Evolutionary conservation across 2,329 filamentous ascomycete species (phyloP).

Genomic region (Colletotrichum limetticola): DNA sequence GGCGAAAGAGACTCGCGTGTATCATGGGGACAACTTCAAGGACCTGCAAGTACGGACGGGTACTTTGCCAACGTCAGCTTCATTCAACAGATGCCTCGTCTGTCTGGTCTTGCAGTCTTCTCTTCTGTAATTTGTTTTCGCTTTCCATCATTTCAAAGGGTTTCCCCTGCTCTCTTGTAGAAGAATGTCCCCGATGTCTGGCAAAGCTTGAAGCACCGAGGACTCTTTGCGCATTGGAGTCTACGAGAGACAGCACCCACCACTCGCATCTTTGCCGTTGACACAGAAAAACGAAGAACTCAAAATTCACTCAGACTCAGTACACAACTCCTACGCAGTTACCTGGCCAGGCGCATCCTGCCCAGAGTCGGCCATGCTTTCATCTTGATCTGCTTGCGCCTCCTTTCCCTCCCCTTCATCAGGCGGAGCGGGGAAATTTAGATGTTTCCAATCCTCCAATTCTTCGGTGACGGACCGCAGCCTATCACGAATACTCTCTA

Average conservation of each 20-base stretch:
- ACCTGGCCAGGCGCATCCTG: constrained; percentile 11
- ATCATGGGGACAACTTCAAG: too few species aligned
- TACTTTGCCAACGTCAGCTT: neutral
- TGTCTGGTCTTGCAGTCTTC: constrained; percentile 1
- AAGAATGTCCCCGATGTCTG: too few species aligned
- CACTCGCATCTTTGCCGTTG: neutral
- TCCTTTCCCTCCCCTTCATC: constrained; percentile 42
- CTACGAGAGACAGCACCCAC: too few species aligned
- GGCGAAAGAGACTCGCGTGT: neutral
- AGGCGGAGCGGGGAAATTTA: constrained; percentile 71
- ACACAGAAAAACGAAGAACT: too few species aligned
- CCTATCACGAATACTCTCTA: constrained; percentile 93
- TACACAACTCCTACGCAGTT: neutral
- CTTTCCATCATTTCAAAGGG: neutral
- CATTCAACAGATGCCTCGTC: neutral
- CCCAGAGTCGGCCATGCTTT: constrained; percentile 15
- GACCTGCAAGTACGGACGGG: too few species aligned
- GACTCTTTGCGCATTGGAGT: too few species aligned
- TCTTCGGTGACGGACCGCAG: constrained; percentile 93
- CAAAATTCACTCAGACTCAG: too few species aligned
- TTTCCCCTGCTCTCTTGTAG: neutral
- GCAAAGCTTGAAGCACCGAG: too few species aligned
- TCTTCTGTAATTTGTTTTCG: neutral
- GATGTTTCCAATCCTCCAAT: constrained; percentile 90
- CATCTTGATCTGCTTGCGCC: constrained; percentile 21